Conservation (phyloP, 1,284 basidiomycete species). For the Ganoderma boninense region DNA sequence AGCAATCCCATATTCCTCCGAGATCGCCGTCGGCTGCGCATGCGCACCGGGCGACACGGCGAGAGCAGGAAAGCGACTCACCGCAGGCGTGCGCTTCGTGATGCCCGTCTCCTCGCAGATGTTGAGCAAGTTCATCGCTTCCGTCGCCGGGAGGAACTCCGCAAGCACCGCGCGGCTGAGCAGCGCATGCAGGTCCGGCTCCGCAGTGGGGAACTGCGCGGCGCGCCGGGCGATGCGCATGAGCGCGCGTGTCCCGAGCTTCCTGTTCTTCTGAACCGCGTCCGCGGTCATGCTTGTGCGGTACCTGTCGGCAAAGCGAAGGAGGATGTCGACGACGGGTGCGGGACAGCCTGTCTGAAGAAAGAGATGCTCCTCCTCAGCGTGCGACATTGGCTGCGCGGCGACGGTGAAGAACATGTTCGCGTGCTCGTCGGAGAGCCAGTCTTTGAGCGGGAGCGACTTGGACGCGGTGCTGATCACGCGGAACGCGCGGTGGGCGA, state of each 20-base stretch:
- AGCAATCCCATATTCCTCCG: background rate
- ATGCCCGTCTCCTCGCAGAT: constrained; percentile 62
- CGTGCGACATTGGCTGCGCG: constrained; percentile 61
- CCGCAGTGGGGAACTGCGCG: constrained; percentile 52
- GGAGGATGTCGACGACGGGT: constrained; percentile 29
- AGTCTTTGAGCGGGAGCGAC: constrained; percentile 67
- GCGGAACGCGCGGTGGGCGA: constrained; percentile 65
- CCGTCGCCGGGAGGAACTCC: constrained; percentile 67
- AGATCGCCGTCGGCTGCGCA: constrained; percentile 9
- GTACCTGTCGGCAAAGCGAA: constrained; percentile 63
- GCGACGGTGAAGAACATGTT: constrained; percentile 75
- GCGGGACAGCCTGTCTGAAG: constrained; percentile 36
- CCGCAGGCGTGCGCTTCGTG: constrained; percentile 49
- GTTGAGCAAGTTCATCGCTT: constrained; percentile 61
- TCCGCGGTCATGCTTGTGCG: constrained; percentile 60
- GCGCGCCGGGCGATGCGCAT: constrained; percentile 61
- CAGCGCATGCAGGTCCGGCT: constrained; percentile 56
- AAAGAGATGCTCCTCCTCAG: constrained; percentile 49
- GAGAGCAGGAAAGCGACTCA: constrained; percentile 37
- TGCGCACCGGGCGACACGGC: background rate
- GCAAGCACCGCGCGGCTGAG: constrained; percentile 60
- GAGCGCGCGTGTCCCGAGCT: constrained; percentile 67
- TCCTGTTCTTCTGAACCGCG: constrained; percentile 65
- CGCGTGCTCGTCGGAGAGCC: constrained; percentile 69
- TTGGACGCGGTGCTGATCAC: constrained; percentile 69